Base-by-base conservation (phyloP, 2,329 filamentous ascomycete species). In the Gremmenia infestans region DNA sequence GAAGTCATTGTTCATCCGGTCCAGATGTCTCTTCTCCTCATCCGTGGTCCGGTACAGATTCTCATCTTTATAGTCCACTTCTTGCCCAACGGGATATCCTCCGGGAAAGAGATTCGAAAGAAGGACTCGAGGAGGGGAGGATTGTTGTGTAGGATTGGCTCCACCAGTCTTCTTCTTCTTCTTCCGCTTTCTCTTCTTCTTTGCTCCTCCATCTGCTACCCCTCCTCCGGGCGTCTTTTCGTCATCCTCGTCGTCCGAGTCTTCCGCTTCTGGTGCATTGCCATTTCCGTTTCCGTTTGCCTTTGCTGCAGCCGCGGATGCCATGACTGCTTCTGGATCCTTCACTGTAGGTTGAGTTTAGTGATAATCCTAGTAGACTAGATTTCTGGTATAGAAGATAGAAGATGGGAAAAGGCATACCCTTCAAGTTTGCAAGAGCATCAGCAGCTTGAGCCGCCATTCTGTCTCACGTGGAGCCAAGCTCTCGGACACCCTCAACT, bases 401-500 rank as follows among this genome's bases (percentile, higher is more conserved):
- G 15, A 35, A 32, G 28, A 37, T 15, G 47, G 36, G 75, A 96
- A 96, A 75, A 91, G 96, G 70, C 83, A 96, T 63, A 85, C 96
- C 68, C 80, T 96, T 74, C 92, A 97, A 74, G 91, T 97, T 67
- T 87, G 93, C 71, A 94, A 95, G 81, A 92, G 90, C 67, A 97
- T 97, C 71, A 91, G 94, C 48, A 35, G 60, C 52, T 57, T 65
- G 64, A 17, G 64, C 65, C 23, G 66, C 63, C 67, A 69, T 69
- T 17, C 52, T 66, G 54, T 54, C 48, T 47, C 28, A 35, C 43
- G 23, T 47, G 48, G 50, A 54, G 48, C 42, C 32, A 4, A 48
- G 50, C 48, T 54, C 50, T 48, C 39, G 25, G 45, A n/a, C 19
- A 3, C 4, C 35, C 12, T 43, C 28, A 25, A 14, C 12, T 5